phyloP scores from a whole-genome alignment of 169 alveolate genomes.

The Amoebophrya sp. region DNA sequence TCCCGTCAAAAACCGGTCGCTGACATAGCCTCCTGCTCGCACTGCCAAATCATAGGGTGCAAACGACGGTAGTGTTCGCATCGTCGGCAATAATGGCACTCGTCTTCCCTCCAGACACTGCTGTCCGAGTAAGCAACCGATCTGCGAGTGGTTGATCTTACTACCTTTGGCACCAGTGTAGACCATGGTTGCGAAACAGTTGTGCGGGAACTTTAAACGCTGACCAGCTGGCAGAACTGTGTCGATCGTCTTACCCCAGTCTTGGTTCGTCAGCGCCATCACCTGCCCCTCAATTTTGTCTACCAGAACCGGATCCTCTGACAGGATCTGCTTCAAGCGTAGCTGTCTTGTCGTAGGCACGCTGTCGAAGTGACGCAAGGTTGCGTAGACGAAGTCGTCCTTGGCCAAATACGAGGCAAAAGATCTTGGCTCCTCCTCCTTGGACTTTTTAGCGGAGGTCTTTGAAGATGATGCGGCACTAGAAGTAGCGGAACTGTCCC shows the following conservation, averaged over 20 bases:
- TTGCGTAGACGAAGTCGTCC: neutral
- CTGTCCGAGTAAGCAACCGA: conserved; percentile 86
- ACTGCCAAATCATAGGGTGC: conserved; percentile 87
- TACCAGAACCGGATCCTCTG: neutral
- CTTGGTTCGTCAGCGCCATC: neutral
- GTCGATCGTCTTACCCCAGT: neutral
- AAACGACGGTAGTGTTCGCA: conserved; percentile 88
- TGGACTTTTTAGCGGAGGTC: too few relatives aligned
- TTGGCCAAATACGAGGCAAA: neutral
- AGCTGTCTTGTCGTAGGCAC: neutral
- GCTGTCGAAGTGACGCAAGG: neutral
- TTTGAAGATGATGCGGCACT: too few relatives aligned
- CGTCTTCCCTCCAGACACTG: conserved; percentile 93
- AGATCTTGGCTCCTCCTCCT: too few relatives aligned
- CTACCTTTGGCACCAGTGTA: conserved; percentile 78
- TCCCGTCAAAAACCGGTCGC: conserved; percentile 95
- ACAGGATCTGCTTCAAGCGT: neutral
- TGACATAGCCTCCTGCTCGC: conserved; percentile 89
- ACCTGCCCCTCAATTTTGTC: neutral
- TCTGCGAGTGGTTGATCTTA: conserved; percentile 67
- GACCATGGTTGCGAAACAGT: conserved; percentile 94
- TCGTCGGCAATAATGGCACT: conserved; percentile 89
- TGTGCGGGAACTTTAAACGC: conserved; percentile 76
- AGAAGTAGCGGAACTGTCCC: too few relatives aligned
- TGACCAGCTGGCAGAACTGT: conserved; percentile 42